phyloP scores from a whole-genome alignment of 345 rosid genomes.

The Salix koriyanagi region DNA sequence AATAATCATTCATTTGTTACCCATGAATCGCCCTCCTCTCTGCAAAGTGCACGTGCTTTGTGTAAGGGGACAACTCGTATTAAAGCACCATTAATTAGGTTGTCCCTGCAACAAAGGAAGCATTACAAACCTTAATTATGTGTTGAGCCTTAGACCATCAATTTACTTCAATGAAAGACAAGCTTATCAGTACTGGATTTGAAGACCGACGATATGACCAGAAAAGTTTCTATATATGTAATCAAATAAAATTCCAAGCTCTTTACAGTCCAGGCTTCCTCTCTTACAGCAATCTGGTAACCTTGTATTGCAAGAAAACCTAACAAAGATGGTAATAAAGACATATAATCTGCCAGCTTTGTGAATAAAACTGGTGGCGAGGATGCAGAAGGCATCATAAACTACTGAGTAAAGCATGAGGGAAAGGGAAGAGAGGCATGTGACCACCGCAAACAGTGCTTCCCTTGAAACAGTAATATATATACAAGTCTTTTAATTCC shows the following conservation, averaged over 20 bases:
- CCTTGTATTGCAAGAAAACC: background rate
- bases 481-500: background rate
- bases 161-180: background rate
- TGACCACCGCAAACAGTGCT: constrained; percentile 26
- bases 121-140: no score
- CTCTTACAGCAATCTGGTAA: background rate
- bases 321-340: background rate
- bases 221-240: background rate
- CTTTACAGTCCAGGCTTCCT: background rate
- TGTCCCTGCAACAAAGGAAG: background rate
- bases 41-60: constrained; percentile 15
- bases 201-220: background rate
- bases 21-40: constrained; percentile 4
- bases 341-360: background rate
- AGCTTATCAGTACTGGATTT: background rate
- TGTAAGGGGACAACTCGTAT: background rate
- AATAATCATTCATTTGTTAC: constrained; percentile 18
- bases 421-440: constrained; percentile 10
- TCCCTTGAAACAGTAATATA: background rate
- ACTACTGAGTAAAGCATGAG: constrained; percentile 6
- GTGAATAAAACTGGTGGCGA: background rate
- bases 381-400: constrained; percentile 13
- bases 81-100: background rate
- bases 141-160: background rate
- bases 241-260: background rate